Conservation (phyloP, 1,139 yeast genomes). For the Debaryomyces coudertii region DNA sequence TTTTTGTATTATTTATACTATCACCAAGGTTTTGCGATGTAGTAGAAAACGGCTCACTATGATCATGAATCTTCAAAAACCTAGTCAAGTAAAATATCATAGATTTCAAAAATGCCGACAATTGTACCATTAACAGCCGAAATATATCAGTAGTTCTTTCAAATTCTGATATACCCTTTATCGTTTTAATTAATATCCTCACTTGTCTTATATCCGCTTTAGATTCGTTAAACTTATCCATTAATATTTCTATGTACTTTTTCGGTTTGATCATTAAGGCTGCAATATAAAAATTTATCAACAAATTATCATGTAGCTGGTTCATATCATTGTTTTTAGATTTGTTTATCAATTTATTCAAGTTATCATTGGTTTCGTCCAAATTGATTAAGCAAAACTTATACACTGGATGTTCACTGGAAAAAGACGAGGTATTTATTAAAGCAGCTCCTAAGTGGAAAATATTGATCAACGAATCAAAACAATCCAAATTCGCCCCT, state of each 20-base stretch:
- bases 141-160: slow-evolving; percentile 30
- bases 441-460: slow-evolving; percentile 37
- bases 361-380: slow-evolving; percentile 40
- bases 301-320: slow-evolving; percentile 28
- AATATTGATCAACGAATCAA: slow-evolving; percentile 47
- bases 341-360: slow-evolving; percentile 24
- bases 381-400: slow-evolving; percentile 43
- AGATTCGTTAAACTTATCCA: slow-evolving; percentile 28
- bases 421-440: slow-evolving; percentile 14
- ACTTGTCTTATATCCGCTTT: slow-evolving; percentile 35
- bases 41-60: slow-evolving; percentile 11
- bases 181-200: slow-evolving; percentile 39
- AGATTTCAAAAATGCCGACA: slow-evolving; percentile 29
- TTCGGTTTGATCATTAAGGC: slow-evolving; percentile 46
- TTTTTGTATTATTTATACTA: background rate
- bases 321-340: slow-evolving; percentile 25
- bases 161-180: slow-evolving; percentile 40
- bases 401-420: slow-evolving; percentile 47
- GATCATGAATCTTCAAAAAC: slow-evolving; percentile 28
- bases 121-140: slow-evolving; percentile 24
- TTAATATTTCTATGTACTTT: slow-evolving; percentile 30
- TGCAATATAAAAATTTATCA: slow-evolving; percentile 40
- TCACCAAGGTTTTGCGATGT: background rate
- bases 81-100: slow-evolving; percentile 37
- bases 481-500: slow-evolving; percentile 43